These are phyloP conservation scores for Iris pallida DNA, from an alignment of 116 monocot species.

Conservation along the genomic window DNA sequence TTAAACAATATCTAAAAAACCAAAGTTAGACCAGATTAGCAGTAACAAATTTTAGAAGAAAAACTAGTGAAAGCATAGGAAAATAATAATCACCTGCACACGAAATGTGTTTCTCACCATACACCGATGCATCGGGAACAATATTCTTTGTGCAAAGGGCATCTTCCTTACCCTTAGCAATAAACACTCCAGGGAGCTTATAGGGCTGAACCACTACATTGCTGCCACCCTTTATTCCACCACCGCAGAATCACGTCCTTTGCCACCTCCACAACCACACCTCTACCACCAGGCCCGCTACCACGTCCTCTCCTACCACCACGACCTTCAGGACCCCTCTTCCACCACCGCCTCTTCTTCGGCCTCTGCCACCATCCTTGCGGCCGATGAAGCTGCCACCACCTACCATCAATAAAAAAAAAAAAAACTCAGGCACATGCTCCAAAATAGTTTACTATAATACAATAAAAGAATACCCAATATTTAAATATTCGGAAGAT, in stretches of 20 bases:
- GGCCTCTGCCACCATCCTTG: too few relatives aligned
- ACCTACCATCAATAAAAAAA: too few relatives aligned
- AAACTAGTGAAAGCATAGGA: neutral
- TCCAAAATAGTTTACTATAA: too few relatives aligned
- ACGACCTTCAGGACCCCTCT: too few relatives aligned
- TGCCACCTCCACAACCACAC: constrained; percentile 17
- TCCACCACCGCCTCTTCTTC: too few relatives aligned
- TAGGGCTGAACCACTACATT: constrained; percentile 69
- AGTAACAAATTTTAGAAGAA: neutral
- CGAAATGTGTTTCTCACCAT: constrained; percentile 79
- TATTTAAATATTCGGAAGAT: too few relatives aligned
- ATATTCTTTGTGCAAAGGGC: constrained; percentile 79
- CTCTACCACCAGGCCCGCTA: neutral
- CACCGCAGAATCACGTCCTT: constrained; percentile 45
- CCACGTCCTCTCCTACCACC: too few relatives aligned
- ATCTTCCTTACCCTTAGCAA: constrained; percentile 83
- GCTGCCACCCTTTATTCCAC: constrained; percentile 79
- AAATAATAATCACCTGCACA: constrained; percentile 64
- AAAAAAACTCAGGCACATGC: too few relatives aligned
- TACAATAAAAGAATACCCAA: too few relatives aligned
- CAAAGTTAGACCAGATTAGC: neutral
- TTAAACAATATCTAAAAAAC: neutral
- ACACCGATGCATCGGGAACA: constrained; percentile 65
- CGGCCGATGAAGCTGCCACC: too few relatives aligned
- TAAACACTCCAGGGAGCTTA: constrained; percentile 62